These are phyloP conservation scores for Phytophthora chlamydospora DNA, from an alignment of 352 stramenopile species.

Conservation along the genomic window DNA sequence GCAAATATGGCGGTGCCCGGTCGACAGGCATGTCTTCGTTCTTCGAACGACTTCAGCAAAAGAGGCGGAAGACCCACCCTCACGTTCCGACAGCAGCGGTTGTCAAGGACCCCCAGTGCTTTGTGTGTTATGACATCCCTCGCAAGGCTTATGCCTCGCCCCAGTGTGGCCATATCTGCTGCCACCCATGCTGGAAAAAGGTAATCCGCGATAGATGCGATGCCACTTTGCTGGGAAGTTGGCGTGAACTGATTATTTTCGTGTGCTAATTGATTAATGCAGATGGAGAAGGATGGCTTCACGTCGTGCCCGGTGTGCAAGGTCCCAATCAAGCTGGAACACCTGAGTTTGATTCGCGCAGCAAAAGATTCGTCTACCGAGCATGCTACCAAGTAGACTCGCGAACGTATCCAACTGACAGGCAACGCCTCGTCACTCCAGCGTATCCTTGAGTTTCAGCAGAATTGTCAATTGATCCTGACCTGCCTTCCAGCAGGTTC, in stretches of 20 bases:
- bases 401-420: constrained; percentile 16
- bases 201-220: constrained; percentile 36
- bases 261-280: constrained; percentile 26
- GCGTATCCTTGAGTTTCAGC: constrained; percentile 24
- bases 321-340: constrained; percentile 66
- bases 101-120: constrained; percentile 81
- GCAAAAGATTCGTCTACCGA: constrained; percentile 41
- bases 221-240: constrained; percentile 19
- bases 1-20: constrained; percentile 6
- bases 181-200: constrained; percentile 85
- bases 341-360: constrained; percentile 77
- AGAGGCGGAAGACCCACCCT: constrained; percentile 57
- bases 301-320: constrained; percentile 83
- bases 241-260: constrained; percentile 29
- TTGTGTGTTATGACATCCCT: constrained; percentile 86
- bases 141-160: constrained; percentile 74
- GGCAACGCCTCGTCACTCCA: constrained; percentile 35
- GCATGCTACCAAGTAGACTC: not conserved
- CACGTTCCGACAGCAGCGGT: constrained; percentile 48
- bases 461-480: constrained; percentile 37
- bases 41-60: constrained; percentile 74
- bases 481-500: constrained; percentile 23
- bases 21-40: constrained; percentile 46
- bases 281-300: constrained; percentile 81
- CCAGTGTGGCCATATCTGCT: constrained; percentile 87